phyloP scores from a whole-genome alignment of 2,329 filamentous ascomycete genomes.

The Diaporthe sp. region DNA sequence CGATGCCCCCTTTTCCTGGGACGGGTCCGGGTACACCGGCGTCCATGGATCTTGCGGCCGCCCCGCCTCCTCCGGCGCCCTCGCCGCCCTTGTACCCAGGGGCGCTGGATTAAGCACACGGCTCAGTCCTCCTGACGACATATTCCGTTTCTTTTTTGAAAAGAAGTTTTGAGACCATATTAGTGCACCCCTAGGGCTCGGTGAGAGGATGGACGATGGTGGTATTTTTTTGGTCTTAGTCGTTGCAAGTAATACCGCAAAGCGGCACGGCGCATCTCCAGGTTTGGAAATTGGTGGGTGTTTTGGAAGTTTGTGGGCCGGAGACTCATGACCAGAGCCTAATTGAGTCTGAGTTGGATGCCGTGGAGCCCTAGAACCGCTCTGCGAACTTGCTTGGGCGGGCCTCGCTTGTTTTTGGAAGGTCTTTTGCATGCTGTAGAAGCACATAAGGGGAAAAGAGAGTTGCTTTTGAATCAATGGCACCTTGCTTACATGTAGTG shows the following conservation, averaged over 20 bases:
- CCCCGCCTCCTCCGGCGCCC: neutral
- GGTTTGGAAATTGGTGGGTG: too few relatives aligned
- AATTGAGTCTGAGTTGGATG: neutral
- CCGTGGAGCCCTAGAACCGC: too few relatives aligned
- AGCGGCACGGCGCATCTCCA: too few relatives aligned
- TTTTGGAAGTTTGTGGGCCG: neutral
- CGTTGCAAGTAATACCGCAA: fast-evolving
- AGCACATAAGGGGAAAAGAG: neutral
- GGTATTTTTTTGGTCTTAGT: neutral
- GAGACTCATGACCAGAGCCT: neutral
- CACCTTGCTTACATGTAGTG: neutral
- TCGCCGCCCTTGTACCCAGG: too few relatives aligned
- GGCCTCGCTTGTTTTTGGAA: neutral
- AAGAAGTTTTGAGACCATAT: too few relatives aligned
- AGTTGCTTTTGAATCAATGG: neutral
- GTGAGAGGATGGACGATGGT: too few relatives aligned
- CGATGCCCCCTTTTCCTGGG: neutral
- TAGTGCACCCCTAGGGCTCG: too few relatives aligned
- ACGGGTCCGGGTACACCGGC: neutral
- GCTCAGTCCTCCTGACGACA: neutral
- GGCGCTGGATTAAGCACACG: neutral
- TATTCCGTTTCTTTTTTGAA: neutral
- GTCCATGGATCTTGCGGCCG: neutral
- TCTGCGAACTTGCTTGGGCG: too few relatives aligned
- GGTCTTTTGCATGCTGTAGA: neutral